Evolutionary conservation across 129 eudicot species (phyloP), one percentile per base, ranked within the genome.

Genomic region (Pittosporum tobira): DNA sequence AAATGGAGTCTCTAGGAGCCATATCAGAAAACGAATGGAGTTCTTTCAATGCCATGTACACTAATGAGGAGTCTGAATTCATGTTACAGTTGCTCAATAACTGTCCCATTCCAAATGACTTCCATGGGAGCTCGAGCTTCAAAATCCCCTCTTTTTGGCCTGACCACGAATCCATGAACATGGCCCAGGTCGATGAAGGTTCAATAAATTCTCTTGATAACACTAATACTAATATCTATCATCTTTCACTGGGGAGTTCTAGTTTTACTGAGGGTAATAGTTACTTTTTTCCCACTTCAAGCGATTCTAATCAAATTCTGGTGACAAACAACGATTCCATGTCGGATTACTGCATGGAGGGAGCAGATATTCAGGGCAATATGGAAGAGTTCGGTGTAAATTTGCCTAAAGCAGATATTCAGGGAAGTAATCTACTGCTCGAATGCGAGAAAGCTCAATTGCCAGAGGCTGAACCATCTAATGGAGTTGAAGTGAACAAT

Each of bases 51-150:
- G 26, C 25, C 43, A 29, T 29, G 24, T 29, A n/a, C 44, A n/a
- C 26, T 0, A 18, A 4, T 54, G 42, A 54, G 19, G 25, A 18
- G 3, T 54, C 43, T 12, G 59, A 18, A 6, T 54, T 54, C 26
- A 28, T n/a, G 38, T 13, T 22, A 11, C 60, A 30, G 21, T 54
- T 30, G 31, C 26, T 54, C 13, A 11, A 54, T 0, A 15, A 54
- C n/a, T 54, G 61, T 31, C 27, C 61, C 3, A 3, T 55, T 30
- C 61, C 61, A 55, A 55, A n/a, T 16, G 59, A 28, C 42, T 15
- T 15, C 21, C 36, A 53, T 27, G 18, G 0, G 3, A 38, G 21
- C 15, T 16, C 58, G 7, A 16, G n/a, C 23, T 26, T 28, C 40
- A 28, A 18, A 55, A 30, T 31, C 16, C n/a, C 27, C 10, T 30